These are phyloP conservation scores for Circinella umbellata DNA, from an alignment of 371 early-diverging fungal genomes.

Conservation along the genomic window DNA sequence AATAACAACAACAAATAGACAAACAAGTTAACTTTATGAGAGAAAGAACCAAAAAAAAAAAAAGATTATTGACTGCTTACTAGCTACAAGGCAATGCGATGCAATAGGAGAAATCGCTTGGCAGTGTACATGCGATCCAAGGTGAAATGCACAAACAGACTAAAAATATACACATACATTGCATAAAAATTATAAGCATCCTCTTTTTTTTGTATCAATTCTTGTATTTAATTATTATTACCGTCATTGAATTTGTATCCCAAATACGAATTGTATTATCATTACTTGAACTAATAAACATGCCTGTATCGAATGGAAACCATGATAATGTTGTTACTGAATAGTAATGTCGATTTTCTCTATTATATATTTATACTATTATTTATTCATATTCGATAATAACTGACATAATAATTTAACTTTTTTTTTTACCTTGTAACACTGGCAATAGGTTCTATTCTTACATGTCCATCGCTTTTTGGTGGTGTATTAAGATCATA, in stretches of 20 bases:
- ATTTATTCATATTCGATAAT: not conserved
- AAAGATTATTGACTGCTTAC: conserved; percentile 36
- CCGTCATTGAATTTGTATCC: conserved; percentile 82
- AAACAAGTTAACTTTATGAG: not conserved
- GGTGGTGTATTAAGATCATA: conserved; percentile 67
- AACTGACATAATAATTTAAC: not conserved
- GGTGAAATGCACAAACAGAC: conserved; percentile 68
- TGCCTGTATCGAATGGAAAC: conserved; percentile 88
- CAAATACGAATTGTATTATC: conserved; percentile 83
- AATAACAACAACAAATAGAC: not conserved
- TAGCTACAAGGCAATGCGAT: conserved; percentile 80
- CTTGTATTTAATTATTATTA: conserved; percentile 18
- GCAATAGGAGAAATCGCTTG: conserved; percentile 79
- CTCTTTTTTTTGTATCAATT: not conserved
- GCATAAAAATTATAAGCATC: not conserved
- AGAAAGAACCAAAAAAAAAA: not conserved
- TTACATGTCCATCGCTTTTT: conserved; percentile 29
- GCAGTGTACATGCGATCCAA: conserved; percentile 68
- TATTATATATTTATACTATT: conserved; percentile 17
- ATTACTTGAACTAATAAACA: conserved; percentile 85
- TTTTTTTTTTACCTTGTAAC: conserved; percentile 41
- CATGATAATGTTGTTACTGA: conserved; percentile 76
- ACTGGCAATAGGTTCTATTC: conserved; percentile 52
- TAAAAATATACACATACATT: conserved; percentile 22
- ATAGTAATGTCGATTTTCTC: conserved; percentile 62